Evolutionary conservation across 2,329 filamentous ascomycete species (phyloP).

Genomic region (Pezicula rhizophila): DNA sequence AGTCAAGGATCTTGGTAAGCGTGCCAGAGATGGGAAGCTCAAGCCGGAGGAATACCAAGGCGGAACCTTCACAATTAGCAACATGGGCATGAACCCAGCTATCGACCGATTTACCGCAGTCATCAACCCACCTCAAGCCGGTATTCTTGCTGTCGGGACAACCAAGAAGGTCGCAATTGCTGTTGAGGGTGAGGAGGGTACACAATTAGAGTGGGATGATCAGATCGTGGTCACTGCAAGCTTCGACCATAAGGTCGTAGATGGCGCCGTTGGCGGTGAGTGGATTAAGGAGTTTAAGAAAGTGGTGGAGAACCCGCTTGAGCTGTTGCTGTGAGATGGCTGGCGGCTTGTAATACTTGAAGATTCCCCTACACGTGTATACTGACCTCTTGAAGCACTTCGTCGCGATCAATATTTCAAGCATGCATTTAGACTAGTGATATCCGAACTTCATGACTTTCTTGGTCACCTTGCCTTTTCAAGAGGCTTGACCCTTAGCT

Average conservation of each 20-base stretch:
- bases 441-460: too few species aligned
- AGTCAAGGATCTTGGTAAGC: slow-evolving; percentile 96
- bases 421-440: not conserved
- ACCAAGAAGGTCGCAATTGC: slow-evolving; percentile 93
- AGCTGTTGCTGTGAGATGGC: slow-evolving; percentile 68
- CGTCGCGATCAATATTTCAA: slow-evolving; percentile 1
- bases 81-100: slow-evolving; percentile 99
- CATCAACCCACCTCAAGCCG: slow-evolving; percentile 97
- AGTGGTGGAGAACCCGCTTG: slow-evolving; percentile 93
- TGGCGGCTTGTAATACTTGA: slow-evolving; percentile 1
- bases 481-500: too few species aligned
- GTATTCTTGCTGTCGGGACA: slow-evolving; percentile 90
- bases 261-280: slow-evolving; percentile 92
- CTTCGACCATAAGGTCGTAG: slow-evolving; percentile 99
- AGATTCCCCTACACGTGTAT: slow-evolving; percentile 6
- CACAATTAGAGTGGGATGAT: slow-evolving; percentile 81
- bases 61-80: slow-evolving; percentile 97
- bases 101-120: slow-evolving; percentile 97
- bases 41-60: slow-evolving; percentile 99
- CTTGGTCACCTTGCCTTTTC: too few species aligned
- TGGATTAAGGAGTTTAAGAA: slow-evolving; percentile 98
- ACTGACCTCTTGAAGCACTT: slow-evolving; percentile 6
- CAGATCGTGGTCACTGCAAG: slow-evolving; percentile 91
- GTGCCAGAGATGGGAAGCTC: slow-evolving; percentile 92
- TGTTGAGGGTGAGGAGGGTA: slow-evolving; percentile 77